Base-by-base conservation (phyloP, 1,284 basidiomycete species). In the Lignosus rhinocerotis region DNA sequence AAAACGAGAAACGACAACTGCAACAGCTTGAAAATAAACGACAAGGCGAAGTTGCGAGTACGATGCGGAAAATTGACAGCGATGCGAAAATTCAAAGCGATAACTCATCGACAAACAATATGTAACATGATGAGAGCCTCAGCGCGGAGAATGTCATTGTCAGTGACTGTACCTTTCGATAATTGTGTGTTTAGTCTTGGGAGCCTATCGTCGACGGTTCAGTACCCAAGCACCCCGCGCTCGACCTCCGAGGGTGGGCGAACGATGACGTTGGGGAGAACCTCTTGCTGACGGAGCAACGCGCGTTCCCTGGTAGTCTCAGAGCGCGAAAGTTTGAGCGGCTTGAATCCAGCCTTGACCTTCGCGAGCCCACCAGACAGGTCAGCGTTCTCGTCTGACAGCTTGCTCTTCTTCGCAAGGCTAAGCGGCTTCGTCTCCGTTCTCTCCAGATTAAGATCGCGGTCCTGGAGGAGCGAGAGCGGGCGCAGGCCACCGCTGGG, bases 391-490 rank as follows among this genome's bases (percentile, higher is more conserved):
- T 84, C 81, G 66, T 82, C 80, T 30, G 54, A 54, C 8, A 54
- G 55, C 47, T 66, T 76, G 65, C 69, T 70, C 59, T 78, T 85
- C 76, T 83, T 85, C 59, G 78, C 78, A 58, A 86, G 72, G 64
- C 75, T 66, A 58, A 87, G 78, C 62, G 84, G 84, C 56, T 78
- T 81, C 52, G 79, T 83, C 9, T 72, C 72, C 48, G 60, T 66
- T n/a, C 32, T 55, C 60, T 53, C 62, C 53, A 62, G 64, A 67
- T 81, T 84, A 52, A 72, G 65, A 69, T 80, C 75, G 62, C 82
- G 82, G 63, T 85, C 80, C 71, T 83, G 80, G 71, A 90, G 78
- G 65, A 91, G 78, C 36, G 82, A 80, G 63, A 90, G 79, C 56
- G 79, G 82, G 64, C 83, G 86, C 65, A 86, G 77, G 64, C 81